phyloP scores from a whole-genome alignment of 495 filamentous ascomycete genomes.

The Halenospora varia region DNA sequence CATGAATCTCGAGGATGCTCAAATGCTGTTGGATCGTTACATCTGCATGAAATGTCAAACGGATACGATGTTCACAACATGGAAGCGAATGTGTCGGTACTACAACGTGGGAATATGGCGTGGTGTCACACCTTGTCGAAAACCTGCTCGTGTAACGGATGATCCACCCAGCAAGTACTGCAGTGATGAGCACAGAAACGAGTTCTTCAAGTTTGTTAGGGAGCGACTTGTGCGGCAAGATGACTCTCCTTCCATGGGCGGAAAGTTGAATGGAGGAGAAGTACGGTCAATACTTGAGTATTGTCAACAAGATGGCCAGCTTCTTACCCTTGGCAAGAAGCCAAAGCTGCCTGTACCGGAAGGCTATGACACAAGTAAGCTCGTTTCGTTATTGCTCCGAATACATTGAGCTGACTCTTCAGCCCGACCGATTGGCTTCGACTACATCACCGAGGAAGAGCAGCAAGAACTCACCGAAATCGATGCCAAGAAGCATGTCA shows the following conservation, averaged over 20 bases:
- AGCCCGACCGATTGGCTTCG: slow-evolving; percentile 14
- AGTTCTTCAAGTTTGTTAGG: slow-evolving; percentile 48
- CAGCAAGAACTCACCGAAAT: slow-evolving; percentile 5
- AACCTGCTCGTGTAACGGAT: slow-evolving; percentile 49
- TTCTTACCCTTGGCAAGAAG: slow-evolving; percentile 52
- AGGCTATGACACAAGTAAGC: slow-evolving; percentile 15
- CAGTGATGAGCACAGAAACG: slow-evolving; percentile 54
- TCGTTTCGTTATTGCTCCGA: neutral
- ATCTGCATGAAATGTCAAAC: slow-evolving; percentile 62
- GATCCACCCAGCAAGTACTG: slow-evolving; percentile 63
- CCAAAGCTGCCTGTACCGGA: slow-evolving; percentile 10
- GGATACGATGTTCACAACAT: slow-evolving; percentile 54
- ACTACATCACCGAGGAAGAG: slow-evolving; percentile 18
- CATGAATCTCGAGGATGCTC: slow-evolving; percentile 55
- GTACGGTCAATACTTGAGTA: slow-evolving; percentile 50
- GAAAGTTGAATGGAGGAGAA: slow-evolving; percentile 34
- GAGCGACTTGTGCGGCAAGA: slow-evolving; percentile 28
- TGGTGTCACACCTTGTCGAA: slow-evolving; percentile 42
- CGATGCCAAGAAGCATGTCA: neutral
- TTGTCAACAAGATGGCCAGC: slow-evolving; percentile 45
- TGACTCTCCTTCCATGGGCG: slow-evolving; percentile 16
- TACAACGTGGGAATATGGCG: slow-evolving; percentile 10
- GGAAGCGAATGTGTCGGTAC: slow-evolving; percentile 66
- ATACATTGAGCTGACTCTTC: neutral
- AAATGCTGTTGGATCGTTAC: slow-evolving; percentile 55